phyloP scores from a whole-genome alignment of 2,329 filamentous ascomycete genomes.

The Clonostachys rosea region DNA sequence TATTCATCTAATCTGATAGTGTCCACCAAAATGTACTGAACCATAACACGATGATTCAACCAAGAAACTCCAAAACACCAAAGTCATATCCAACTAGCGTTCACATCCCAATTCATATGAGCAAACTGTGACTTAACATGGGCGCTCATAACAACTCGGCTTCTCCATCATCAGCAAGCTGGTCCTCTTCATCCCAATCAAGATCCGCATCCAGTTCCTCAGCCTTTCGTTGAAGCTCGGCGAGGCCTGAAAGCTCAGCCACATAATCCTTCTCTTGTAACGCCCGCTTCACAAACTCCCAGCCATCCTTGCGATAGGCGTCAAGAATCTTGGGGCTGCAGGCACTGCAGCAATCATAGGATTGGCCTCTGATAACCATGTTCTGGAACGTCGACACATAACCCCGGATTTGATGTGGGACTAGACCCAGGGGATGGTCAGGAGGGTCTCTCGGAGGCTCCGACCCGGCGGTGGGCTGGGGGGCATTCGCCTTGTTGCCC shows the following conservation, averaged over 20 bases:
- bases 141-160: no score
- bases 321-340: conserved; percentile 68
- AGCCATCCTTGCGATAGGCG: conserved; percentile 63
- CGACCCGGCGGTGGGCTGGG: conserved; percentile 29
- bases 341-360: conserved; percentile 78
- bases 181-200: conserved; percentile 59
- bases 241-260: conserved; percentile 68
- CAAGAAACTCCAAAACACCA: no score
- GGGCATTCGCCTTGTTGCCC: conserved; percentile 57
- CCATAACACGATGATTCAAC: no score
- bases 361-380: conserved; percentile 66
- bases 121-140: no score
- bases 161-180: conserved; percentile 34
- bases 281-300: conserved; percentile 73
- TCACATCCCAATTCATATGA: no score
- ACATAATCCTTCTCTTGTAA: conserved; percentile 74
- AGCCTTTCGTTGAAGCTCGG: conserved; percentile 62
- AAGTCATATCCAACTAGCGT: no score
- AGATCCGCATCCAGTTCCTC: conserved; percentile 47
- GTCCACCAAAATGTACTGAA: no score
- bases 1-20: no score
- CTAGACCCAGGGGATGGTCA: conserved; percentile 59
- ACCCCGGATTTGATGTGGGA: conserved; percentile 78
- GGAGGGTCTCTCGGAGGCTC: conserved; percentile 49
- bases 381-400: conserved; percentile 73